Conservation (phyloP, 2,329 filamentous ascomycete genomes). For the Lachnellula subtilissima region DNA sequence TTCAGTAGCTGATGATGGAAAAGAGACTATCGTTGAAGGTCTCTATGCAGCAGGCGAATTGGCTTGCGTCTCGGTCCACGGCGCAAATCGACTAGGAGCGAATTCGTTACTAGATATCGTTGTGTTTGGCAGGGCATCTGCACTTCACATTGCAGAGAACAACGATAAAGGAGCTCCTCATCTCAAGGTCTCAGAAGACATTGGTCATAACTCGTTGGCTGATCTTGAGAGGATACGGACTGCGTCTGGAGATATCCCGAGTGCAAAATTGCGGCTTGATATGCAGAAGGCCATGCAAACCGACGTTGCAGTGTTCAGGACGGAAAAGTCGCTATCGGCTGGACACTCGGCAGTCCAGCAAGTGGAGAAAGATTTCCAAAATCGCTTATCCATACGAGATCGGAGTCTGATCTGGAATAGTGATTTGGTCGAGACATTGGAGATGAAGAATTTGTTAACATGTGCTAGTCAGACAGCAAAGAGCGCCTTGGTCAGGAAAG, state of each 20-base stretch:
- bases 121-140: slow-evolving; percentile 47
- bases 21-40: slow-evolving; percentile 40
- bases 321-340: slow-evolving; percentile 31
- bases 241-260: slow-evolving; percentile 35
- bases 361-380: slow-evolving; percentile 35
- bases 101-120: slow-evolving; percentile 46
- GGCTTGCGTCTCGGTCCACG: slow-evolving; percentile 45
- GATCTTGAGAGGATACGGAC: slow-evolving; percentile 34
- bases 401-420: slow-evolving; percentile 45
- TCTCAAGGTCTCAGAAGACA: slow-evolving; percentile 30
- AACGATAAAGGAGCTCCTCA: slow-evolving; percentile 36
- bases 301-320: slow-evolving; percentile 43
- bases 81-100: slow-evolving; percentile 43
- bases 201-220: slow-evolving; percentile 33
- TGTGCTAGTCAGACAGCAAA: slow-evolving; percentile 44
- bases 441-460: slow-evolving; percentile 42
- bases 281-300: slow-evolving; percentile 45
- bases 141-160: slow-evolving; percentile 83
- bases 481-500: slow-evolving; percentile 38
- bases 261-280: slow-evolving; percentile 34
- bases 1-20: slow-evolving; percentile 34
- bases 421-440: slow-evolving; percentile 44
- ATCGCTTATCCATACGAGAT: slow-evolving; percentile 35
- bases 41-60: slow-evolving; percentile 45
- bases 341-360: slow-evolving; percentile 33